Evolutionary conservation across 208 protist genomes (phyloP).

Genomic region (Tritrichomonas musculus): DNA sequence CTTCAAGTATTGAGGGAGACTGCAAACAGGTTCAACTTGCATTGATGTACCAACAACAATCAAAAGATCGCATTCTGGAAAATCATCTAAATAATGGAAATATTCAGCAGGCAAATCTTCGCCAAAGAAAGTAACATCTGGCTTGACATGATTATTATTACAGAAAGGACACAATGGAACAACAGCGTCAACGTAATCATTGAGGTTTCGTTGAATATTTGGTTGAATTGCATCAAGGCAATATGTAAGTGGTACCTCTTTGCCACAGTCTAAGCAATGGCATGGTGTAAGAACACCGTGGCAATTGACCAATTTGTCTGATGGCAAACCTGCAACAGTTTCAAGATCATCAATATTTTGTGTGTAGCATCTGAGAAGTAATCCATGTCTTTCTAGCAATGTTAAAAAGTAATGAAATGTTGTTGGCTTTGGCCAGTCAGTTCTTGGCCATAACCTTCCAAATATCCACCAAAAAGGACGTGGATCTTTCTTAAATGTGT

Average conservation of each 20-base stretch:
- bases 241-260: not conserved
- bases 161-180: not conserved
- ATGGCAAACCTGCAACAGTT: not conserved
- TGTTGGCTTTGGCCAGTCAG: not conserved
- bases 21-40: not conserved
- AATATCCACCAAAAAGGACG: constrained; percentile 27
- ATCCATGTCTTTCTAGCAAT: not conserved
- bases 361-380: not conserved
- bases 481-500: not conserved
- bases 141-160: not conserved
- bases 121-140: constrained; percentile 25
- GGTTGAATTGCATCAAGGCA: not conserved
- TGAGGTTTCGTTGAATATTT: not conserved
- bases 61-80: not conserved
- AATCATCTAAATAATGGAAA: not conserved
- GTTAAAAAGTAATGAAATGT: not conserved
- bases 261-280: not conserved
- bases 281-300: not conserved
- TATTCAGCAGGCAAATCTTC: not conserved
- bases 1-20: not conserved
- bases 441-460: not conserved
- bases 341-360: constrained; percentile 25
- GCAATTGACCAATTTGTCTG: not conserved
- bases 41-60: not conserved
- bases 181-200: not conserved